Evolutionary conservation across 495 filamentous ascomycete species (phyloP).

Genomic region (Emericellopsis terricola): DNA sequence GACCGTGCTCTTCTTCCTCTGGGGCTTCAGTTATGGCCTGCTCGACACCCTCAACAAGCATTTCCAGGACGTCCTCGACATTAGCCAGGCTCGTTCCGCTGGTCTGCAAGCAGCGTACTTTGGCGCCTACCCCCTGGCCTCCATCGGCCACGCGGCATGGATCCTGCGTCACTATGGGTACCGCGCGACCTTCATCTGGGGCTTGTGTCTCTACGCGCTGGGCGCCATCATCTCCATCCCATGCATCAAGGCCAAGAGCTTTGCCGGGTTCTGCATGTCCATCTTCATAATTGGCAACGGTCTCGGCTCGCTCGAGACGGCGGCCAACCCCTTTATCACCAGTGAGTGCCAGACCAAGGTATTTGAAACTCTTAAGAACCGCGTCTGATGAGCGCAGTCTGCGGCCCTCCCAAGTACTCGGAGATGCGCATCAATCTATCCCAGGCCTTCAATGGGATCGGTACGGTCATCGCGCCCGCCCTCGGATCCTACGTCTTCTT

Average conservation of each 20-base stretch:
- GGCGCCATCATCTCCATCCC: slow-evolving; percentile 40
- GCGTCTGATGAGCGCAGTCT: slow-evolving; percentile 29
- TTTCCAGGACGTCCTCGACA: slow-evolving; percentile 20
- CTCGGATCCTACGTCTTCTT: slow-evolving; percentile 55
- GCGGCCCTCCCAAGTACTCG: slow-evolving; percentile 48
- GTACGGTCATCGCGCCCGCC: slow-evolving; percentile 41
- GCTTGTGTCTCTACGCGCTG: slow-evolving; percentile 5
- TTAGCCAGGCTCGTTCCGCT: slow-evolving; percentile 15
- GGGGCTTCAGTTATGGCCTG: slow-evolving; percentile 77
- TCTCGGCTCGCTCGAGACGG: slow-evolving; percentile 53
- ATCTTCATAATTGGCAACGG: slow-evolving; percentile 57
- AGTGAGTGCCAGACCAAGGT: slow-evolving; percentile 6
- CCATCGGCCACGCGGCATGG: slow-evolving; percentile 35
- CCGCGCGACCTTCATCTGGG: slow-evolving; percentile 36
- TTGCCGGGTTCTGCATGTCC: slow-evolving; percentile 50
- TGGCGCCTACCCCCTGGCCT: slow-evolving; percentile 33
- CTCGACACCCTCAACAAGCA: slow-evolving; percentile 26
- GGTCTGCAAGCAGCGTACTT: slow-evolving; percentile 22
- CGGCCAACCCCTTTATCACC: slow-evolving; percentile 36
- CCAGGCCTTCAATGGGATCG: slow-evolving; percentile 52
- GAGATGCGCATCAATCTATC: slow-evolving; percentile 53
- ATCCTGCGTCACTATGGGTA: slow-evolving; percentile 46
- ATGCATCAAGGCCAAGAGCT: slow-evolving; percentile 35
- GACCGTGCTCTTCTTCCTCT: slow-evolving; percentile 69
- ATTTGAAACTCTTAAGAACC: no score